These are phyloP conservation scores for Stephania cephalantha DNA, from an alignment of 164 flowering plant species.

Conservation along the genomic window DNA sequence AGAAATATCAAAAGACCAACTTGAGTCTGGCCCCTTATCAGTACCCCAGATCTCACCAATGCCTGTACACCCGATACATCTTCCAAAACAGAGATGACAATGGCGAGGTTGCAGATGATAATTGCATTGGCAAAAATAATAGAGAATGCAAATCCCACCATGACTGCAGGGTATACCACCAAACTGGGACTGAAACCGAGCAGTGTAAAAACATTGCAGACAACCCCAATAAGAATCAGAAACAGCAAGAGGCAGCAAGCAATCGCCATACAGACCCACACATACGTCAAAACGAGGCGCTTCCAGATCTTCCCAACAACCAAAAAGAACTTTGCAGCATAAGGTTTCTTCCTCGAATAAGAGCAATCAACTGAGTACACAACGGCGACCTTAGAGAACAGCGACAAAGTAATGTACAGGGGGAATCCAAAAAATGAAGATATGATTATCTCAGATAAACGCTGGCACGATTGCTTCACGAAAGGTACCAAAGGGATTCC, in stretches of 20 bases:
- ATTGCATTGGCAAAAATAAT: conserved; percentile 70
- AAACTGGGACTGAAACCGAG: conserved; percentile 43
- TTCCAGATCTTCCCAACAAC: conserved; percentile 58
- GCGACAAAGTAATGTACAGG: conserved; percentile 50
- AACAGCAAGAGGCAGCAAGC: conserved; percentile 56
- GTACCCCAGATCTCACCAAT: conserved; percentile 51
- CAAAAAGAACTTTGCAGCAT: conserved; percentile 40
- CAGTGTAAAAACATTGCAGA: conserved; percentile 48
- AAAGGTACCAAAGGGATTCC: conserved; percentile 70
- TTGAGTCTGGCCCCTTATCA: conserved; percentile 87
- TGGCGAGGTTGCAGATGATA: conserved; percentile 66
- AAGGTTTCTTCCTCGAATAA: conserved; percentile 53
- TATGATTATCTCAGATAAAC: conserved; percentile 56
- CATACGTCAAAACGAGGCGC: conserved; percentile 55
- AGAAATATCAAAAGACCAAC: conserved; percentile 88
- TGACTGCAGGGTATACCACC: conserved; percentile 53
- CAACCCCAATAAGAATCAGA: conserved; percentile 48
- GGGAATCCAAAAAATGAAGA: conserved; percentile 69
- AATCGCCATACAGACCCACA: conserved; percentile 58
- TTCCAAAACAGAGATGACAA: conserved; percentile 80
- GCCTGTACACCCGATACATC: conserved; percentile 85
- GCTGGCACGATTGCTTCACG: conserved; percentile 54
- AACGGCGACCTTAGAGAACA: conserved; percentile 75
- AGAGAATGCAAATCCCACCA: conserved; percentile 58
- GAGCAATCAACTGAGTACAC: conserved; percentile 80